Conservation (phyloP, 208 protist genomes). For the Trypanosoma boissoni region DNA sequence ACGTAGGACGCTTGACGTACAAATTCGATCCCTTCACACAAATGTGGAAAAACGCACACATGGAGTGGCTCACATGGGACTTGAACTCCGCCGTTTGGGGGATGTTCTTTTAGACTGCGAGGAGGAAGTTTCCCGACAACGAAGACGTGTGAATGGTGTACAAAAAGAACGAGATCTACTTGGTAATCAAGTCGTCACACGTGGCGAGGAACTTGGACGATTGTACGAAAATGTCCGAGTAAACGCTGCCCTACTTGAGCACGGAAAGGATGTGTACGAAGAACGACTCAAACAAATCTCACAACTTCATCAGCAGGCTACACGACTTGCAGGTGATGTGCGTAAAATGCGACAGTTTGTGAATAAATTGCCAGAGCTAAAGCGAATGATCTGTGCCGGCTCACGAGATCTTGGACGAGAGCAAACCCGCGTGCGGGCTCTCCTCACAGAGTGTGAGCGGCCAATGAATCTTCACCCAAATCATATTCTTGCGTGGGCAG, state of each 20-base stretch:
- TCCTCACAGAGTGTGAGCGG: conserved; percentile 93
- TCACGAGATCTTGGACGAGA: conserved; percentile 66
- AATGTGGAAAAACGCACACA: conserved; percentile 35
- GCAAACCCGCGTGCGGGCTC: conserved; percentile 80
- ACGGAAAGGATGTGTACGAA: conserved; percentile 93
- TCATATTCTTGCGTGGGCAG: conserved; percentile 93
- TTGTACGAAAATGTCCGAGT: conserved; percentile 97
- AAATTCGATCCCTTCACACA: conserved; percentile 43
- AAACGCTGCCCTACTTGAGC: conserved; percentile 90
- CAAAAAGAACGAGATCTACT: conserved; percentile 95
- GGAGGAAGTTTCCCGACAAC: conserved; percentile 80
- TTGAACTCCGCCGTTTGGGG: conserved; percentile 91
- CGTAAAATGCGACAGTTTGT: conserved; percentile 45
- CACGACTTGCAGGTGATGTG: conserved; percentile 49
- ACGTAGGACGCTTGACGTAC: conserved; percentile 41
- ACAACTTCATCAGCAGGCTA: conserved; percentile 59
- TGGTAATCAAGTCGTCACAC: conserved; percentile 90
- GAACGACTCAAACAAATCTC: conserved; percentile 68
- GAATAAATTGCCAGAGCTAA: conserved; percentile 54
- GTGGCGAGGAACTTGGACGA: conserved; percentile 92
- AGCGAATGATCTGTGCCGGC: conserved; percentile 59
- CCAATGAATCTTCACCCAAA: conserved; percentile 97
- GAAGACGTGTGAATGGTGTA: conserved; percentile 91
- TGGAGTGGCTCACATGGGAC: conserved; percentile 38
- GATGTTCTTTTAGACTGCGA: conserved; percentile 92